Percentiles rank a stretch among this genome's conserved stretches.
phyloP scores from a whole-genome alignment of 257 asterid genomes.

The Lithospermum erythrorhizon region DNA sequence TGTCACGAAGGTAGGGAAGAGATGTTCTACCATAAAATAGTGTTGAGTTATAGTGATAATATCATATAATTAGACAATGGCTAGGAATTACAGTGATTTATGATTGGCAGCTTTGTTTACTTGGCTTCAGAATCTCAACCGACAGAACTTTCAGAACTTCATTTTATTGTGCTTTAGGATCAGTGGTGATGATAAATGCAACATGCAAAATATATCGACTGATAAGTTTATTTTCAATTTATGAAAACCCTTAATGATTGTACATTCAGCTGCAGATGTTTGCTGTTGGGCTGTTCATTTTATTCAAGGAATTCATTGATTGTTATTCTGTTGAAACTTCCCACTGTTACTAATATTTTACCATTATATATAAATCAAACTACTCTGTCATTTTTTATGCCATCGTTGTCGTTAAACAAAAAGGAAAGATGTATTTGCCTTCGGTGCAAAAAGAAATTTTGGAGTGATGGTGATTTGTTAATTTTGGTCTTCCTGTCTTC shows the following conservation, averaged over 20 bases:
- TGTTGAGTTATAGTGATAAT: not conserved
- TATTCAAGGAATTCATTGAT: too few species aligned
- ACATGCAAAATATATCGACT: too few species aligned
- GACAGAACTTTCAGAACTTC: too few species aligned
- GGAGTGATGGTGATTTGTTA: not conserved
- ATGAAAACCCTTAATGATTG: too few species aligned
- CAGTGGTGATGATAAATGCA: too few species aligned
- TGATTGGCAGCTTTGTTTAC: not conserved
- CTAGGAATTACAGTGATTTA: not conserved
- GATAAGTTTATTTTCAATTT: too few species aligned
- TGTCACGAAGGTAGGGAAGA: not conserved
- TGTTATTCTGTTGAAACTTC: not conserved
- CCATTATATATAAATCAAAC: not conserved
- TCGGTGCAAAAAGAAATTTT: too few species aligned
- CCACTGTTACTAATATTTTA: not conserved
- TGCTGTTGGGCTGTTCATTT: too few species aligned
- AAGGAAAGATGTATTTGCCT: too few species aligned
- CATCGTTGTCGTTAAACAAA: not conserved
- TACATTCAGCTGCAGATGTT: too few species aligned
- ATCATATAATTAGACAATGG: not conserved
- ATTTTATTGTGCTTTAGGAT: too few species aligned
- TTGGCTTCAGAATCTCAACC: too few species aligned
- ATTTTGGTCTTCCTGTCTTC: not conserved
- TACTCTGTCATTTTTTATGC: not conserved
- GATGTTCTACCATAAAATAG: not conserved